These are phyloP conservation scores for Mucor saturninus DNA, from an alignment of 371 early-diverging fungal species.

Conservation along the genomic window DNA sequence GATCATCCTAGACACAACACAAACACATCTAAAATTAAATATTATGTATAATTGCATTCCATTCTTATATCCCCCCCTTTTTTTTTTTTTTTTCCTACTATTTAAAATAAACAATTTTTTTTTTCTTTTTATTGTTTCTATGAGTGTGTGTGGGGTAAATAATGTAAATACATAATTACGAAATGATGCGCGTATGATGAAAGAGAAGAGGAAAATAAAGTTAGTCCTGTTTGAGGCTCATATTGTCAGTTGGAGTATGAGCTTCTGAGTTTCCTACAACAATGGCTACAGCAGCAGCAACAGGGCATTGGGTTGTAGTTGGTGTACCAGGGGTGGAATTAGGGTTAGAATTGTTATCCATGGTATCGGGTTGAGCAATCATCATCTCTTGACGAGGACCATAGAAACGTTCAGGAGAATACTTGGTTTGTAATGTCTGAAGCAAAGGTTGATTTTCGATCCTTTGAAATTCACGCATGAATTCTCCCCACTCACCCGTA, in stretches of 20 bases:
- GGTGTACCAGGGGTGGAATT: neutral
- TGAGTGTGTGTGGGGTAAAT: too few relatives aligned
- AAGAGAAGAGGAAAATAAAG: neutral
- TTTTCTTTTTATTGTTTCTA: neutral
- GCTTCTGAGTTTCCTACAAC: constrained; percentile 1
- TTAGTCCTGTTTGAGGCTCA: neutral
- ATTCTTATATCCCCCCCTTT: too few relatives aligned
- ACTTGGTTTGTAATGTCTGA: constrained; percentile 45
- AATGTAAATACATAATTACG: too few relatives aligned
- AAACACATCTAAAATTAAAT: neutral
- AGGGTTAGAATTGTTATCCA: neutral
- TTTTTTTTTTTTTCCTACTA: neutral
- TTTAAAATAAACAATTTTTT: neutral
- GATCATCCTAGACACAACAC: too few relatives aligned
- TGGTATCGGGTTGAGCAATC: neutral
- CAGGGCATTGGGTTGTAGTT: neutral
- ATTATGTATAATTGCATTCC: neutral
- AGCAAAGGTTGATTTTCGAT: constrained; percentile 43
- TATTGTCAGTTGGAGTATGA: neutral
- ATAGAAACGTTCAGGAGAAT: constrained; percentile 43
- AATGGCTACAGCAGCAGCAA: constrained; percentile 7
- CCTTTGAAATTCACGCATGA: constrained; percentile 49
- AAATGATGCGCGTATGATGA: too few relatives aligned
- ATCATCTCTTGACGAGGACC: constrained; percentile 25
- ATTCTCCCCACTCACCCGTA: constrained; percentile 53